Evolutionary conservation across 2,329 filamentous ascomycete genomes (phyloP), one percentile per base, ranked within the genome.

Genomic region (Geosmithia morbida): DNA sequence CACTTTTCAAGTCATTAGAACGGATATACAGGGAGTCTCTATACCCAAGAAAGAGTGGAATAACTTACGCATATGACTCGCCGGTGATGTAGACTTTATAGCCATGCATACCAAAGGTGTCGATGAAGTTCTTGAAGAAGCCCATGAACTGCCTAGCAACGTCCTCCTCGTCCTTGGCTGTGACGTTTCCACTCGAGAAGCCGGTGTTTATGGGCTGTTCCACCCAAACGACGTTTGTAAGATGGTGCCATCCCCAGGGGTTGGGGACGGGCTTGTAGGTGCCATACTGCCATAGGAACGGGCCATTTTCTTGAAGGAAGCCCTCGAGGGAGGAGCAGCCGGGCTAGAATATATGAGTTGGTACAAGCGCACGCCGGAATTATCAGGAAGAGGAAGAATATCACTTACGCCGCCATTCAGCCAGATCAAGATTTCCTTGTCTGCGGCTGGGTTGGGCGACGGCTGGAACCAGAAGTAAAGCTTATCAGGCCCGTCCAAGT

Each of bases 101-200:
- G 13, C 74, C 72, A 18, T 84, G 71, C 55, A 87, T 68, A n/a
- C 64, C 68, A 53, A 88, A 88, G 0, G 79, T 79, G 33, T 85
- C 69, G 49, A 87, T 65, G 54, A 87, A 88, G 64, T 87, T 87
- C 65, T 82, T 81, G 72, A 80, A 88, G 65, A 87, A 92, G 45
- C 82, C 82, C 16, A 83, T 68, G 59, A 90, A 87, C 53, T 89
- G 75, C n/a, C 66, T 62, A 0, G 83, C 82, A 1, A 83, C 70
- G 52, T 87, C 83, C 29, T 77, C 72, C 53, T 87, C 79, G 54
- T 73, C 75, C 3, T 68, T 77, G 10, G 82, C 82, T 0, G 74
- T 83, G 3, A 78, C 69, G 0, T 64, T 74, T 14, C 84, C 84
- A 33, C 76, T 72, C 0, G 79, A 75, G 59, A 85, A 89, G 14